These are phyloP conservation scores for Solanum commersonii DNA, from an alignment of 257 asterid species.

Conservation along the genomic window DNA sequence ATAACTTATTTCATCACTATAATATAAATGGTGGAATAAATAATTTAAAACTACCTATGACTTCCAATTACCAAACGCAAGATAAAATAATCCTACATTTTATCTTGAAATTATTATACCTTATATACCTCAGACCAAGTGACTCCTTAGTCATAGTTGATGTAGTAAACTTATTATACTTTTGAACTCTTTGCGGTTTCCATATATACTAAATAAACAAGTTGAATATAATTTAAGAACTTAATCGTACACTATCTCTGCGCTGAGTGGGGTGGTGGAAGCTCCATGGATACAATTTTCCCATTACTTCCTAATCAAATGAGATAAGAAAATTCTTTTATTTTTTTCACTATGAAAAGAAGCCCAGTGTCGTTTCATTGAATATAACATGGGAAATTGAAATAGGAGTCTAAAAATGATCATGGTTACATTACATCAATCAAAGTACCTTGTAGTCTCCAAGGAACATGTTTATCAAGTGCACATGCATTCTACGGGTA, in stretches of 20 bases:
- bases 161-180: neutral
- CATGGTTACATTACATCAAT: neutral
- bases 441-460: neutral
- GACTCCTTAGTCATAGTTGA: neutral
- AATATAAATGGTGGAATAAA: neutral
- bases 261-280: neutral
- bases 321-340: neutral
- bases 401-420: neutral
- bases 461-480: neutral
- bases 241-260: neutral
- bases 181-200: neutral
- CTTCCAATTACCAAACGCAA: too few relatives aligned
- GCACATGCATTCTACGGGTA: neutral
- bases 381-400: neutral
- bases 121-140: too few relatives aligned
- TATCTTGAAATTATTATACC: too few relatives aligned
- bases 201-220: neutral
- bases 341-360: neutral
- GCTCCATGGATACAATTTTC: neutral
- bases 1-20: neutral
- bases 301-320: neutral
- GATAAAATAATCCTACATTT: too few relatives aligned
- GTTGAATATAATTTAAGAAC: neutral
- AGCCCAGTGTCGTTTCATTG: neutral
- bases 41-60: too few relatives aligned